Evolutionary conservation across 1,284 basidiomycete genomes (phyloP).

Genomic region (Ustilago cynodontis): DNA sequence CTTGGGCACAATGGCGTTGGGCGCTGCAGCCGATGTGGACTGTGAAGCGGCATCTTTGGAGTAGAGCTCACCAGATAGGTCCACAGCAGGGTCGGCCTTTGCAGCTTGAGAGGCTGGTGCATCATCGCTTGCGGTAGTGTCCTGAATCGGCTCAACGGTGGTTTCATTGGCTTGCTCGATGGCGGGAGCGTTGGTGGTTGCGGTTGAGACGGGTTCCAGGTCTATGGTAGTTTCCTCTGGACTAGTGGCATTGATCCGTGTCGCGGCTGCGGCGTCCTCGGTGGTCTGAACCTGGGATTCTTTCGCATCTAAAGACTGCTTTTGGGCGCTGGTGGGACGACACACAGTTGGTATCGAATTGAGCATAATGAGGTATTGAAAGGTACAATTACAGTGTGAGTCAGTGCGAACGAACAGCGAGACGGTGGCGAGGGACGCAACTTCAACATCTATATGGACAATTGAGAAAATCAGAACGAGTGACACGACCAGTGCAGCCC

Average conservation of each 20-base stretch:
- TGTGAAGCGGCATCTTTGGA: constrained; percentile 9
- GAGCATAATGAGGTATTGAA: constrained; percentile 1
- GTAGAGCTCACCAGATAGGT: constrained; percentile 25
- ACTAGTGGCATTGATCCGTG: background rate
- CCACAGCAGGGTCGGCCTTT: constrained; percentile 3
- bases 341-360: background rate
- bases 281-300: background rate
- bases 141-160: background rate
- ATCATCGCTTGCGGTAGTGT: background rate
- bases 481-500: constrained; percentile 1
- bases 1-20: background rate
- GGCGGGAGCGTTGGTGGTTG: background rate
- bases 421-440: background rate
- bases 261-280: background rate
- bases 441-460: background rate
- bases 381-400: constrained; percentile 24
- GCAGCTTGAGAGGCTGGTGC: background rate
- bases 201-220: background rate
- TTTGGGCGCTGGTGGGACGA: background rate
- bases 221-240: constrained; percentile 1
- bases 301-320: background rate
- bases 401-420: constrained; percentile 11
- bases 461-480: background rate
- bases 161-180: background rate
- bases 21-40: background rate